A percentile compares a stretch with the other conserved stretches of the same genome.
These are phyloP conservation scores for Suillus variegatus DNA, from an alignment of 768 basidiomycete species.

Conservation along the genomic window DNA sequence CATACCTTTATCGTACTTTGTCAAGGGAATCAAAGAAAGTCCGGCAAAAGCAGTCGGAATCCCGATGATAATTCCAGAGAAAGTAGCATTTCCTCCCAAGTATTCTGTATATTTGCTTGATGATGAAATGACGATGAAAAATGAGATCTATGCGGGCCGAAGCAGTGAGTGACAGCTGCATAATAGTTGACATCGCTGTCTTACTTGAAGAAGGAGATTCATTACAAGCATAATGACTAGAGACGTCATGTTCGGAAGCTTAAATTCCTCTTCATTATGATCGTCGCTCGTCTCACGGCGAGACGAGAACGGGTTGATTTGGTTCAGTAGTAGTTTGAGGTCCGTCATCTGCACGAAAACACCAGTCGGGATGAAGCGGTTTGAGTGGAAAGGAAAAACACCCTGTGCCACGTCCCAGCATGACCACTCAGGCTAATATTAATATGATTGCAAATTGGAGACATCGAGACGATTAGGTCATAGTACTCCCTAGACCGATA, in stretches of 20 bases:
- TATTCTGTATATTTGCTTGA: slow-evolving; percentile 62
- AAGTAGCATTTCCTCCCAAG: slow-evolving; percentile 68
- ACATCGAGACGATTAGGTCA: too few species aligned
- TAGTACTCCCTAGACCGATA: too few species aligned
- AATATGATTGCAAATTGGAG: too few species aligned
- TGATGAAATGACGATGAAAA: slow-evolving; percentile 71
- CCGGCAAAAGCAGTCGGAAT: slow-evolving; percentile 68
- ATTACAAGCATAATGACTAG: slow-evolving; percentile 45
- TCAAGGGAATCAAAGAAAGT: slow-evolving; percentile 55
- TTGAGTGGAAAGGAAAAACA: too few species aligned
- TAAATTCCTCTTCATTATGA: slow-evolving; percentile 35
- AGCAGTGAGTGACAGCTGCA: not conserved
- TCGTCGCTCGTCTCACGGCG: not conserved
- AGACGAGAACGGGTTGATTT: not conserved
- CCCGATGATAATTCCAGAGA: slow-evolving; percentile 66
- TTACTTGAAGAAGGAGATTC: slow-evolving; percentile 49
- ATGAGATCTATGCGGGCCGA: slow-evolving; percentile 47
- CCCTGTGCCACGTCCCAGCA: too few species aligned
- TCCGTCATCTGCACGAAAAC: not conserved
- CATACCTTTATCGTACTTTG: slow-evolving; percentile 56
- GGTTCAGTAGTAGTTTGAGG: not conserved
- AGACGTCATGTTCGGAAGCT: slow-evolving; percentile 49
- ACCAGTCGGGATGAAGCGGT: not conserved
- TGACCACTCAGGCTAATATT: too few species aligned
- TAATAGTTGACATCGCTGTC: not conserved